These are phyloP conservation scores for Lachancea sp. DNA, from an alignment of 805 yeast genomes.

Conservation along the genomic window DNA sequence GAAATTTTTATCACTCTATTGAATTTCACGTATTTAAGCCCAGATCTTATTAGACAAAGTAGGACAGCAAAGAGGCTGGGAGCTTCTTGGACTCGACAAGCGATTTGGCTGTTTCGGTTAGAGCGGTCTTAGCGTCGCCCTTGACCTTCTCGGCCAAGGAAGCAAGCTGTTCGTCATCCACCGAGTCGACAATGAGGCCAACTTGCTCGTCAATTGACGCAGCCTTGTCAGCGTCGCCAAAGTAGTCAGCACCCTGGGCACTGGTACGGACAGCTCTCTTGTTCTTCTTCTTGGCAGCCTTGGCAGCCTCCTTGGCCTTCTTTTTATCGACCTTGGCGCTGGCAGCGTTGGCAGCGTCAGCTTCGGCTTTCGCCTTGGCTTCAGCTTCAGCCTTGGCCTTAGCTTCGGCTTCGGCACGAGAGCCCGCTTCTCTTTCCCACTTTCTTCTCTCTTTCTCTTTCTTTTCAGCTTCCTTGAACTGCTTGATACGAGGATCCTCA, in stretches of 20 bases:
- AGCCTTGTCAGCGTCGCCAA: slow-evolving; percentile 69
- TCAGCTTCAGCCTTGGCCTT: slow-evolving; percentile 82
- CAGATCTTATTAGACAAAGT: slow-evolving; percentile 35
- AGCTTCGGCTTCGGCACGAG: slow-evolving; percentile 94
- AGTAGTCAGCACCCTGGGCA: slow-evolving; percentile 78
- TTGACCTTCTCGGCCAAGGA: slow-evolving; percentile 64
- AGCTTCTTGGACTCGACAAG: slow-evolving; percentile 49
- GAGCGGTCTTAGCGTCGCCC: slow-evolving; percentile 54
- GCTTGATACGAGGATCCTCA: slow-evolving; percentile 92
- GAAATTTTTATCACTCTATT: neutral
- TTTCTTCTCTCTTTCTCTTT: slow-evolving; percentile 89
- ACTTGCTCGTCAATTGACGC: slow-evolving; percentile 70
- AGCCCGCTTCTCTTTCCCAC: slow-evolving; percentile 98
- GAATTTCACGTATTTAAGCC: neutral
- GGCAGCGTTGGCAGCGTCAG: slow-evolving; percentile 56
- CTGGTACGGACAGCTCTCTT: slow-evolving; percentile 79
- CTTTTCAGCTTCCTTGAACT: slow-evolving; percentile 90
- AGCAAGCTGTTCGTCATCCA: slow-evolving; percentile 73
- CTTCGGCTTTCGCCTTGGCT: slow-evolving; percentile 73
- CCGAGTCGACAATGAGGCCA: slow-evolving; percentile 67
- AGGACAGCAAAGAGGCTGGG: slow-evolving; percentile 47
- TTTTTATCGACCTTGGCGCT: slow-evolving; percentile 70
- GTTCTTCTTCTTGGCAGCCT: slow-evolving; percentile 88
- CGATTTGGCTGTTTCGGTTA: slow-evolving; percentile 49
- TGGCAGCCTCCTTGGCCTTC: slow-evolving; percentile 94